phyloP scores from a whole-genome alignment of 805 yeast species.

The Saccharomycopsis capsularis region DNA sequence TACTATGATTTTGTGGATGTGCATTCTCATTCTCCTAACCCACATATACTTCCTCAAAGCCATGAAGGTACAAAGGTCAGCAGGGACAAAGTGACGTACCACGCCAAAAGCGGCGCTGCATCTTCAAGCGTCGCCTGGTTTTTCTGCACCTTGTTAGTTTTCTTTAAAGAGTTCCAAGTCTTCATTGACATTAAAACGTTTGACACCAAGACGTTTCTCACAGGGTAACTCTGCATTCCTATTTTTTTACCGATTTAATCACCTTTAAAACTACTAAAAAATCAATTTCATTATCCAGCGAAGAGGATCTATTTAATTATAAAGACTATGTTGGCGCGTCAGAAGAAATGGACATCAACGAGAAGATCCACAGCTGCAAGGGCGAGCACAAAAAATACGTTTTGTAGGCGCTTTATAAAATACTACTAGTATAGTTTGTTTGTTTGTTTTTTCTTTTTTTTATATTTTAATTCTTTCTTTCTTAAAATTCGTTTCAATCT shows the following conservation, averaged over 20 bases:
- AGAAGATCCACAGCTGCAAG: conserved; percentile 10
- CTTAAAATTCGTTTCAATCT: too few species aligned
- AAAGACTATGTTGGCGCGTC: conserved; percentile 41
- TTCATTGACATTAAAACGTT: conserved; percentile 34
- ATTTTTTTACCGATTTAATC: conserved; percentile 33
- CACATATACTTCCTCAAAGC: conserved; percentile 41
- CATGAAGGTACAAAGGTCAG: conserved; percentile 36
- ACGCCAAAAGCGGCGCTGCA: conserved; percentile 38
- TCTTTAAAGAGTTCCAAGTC: conserved; percentile 39
- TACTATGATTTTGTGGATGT: conserved; percentile 40
- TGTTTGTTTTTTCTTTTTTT: too few species aligned
- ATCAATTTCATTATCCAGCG: conserved; percentile 31
- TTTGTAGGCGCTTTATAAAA: too few species aligned
- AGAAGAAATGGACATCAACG: conserved; percentile 27
- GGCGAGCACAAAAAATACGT: neutral
- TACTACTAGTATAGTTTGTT: too few species aligned
- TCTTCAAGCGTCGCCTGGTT: conserved; percentile 36
- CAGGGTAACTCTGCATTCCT: conserved; percentile 29
- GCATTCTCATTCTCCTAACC: conserved; percentile 35
- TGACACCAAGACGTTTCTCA: conserved; percentile 36
- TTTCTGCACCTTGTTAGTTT: conserved; percentile 31
- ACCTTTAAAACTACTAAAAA: conserved; percentile 33
- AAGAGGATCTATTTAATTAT: conserved; percentile 37
- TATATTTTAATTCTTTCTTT: too few species aligned
- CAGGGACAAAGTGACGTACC: conserved; percentile 33